Conservation (phyloP, 768 basidiomycete species). For the Amanita jacksonii region DNA sequence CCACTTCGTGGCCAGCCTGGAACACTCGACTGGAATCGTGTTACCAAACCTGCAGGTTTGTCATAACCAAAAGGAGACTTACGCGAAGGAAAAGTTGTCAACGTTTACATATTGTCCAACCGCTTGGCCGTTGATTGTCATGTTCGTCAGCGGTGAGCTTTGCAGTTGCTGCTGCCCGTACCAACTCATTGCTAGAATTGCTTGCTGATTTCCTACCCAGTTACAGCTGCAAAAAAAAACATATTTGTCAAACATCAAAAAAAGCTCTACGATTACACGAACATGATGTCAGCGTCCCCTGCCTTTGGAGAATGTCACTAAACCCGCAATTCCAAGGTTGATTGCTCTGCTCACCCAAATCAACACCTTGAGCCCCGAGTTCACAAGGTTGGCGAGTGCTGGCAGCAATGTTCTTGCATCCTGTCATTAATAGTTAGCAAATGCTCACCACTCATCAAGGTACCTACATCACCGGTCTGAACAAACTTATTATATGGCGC, state of each 20-base stretch:
- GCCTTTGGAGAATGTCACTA: constrained; percentile 21
- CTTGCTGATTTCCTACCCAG: constrained; percentile 37
- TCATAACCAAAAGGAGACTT: constrained; percentile 17
- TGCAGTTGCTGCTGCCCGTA: constrained; percentile 31
- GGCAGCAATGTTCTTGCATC: constrained; percentile 48
- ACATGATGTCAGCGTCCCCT: constrained; percentile 45
- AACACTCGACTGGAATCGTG: constrained; percentile 36
- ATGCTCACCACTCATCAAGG: neutral
- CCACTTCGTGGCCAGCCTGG: constrained; percentile 54
- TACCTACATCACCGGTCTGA: constrained; percentile 47
- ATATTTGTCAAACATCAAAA: neutral
- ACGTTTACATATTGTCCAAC: constrained; percentile 57
- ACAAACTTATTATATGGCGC: constrained; percentile 32
- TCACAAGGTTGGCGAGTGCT: constrained; percentile 35
- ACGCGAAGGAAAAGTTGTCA: constrained; percentile 62
- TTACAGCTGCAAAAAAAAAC: constrained; percentile 26
- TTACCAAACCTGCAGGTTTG: neutral
- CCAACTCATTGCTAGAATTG: constrained; percentile 36
- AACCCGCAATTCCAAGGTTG: constrained; percentile 12
- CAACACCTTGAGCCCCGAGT: constrained; percentile 32
- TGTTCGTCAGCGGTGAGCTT: constrained; percentile 34
- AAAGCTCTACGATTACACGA: constrained; percentile 7
- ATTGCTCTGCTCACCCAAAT: constrained; percentile 38
- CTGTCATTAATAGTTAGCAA: constrained; percentile 16
- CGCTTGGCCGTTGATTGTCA: constrained; percentile 41